Base-by-base conservation (phyloP, 176 grass and related monocot genomes). In the Chloris gayana region DNA sequence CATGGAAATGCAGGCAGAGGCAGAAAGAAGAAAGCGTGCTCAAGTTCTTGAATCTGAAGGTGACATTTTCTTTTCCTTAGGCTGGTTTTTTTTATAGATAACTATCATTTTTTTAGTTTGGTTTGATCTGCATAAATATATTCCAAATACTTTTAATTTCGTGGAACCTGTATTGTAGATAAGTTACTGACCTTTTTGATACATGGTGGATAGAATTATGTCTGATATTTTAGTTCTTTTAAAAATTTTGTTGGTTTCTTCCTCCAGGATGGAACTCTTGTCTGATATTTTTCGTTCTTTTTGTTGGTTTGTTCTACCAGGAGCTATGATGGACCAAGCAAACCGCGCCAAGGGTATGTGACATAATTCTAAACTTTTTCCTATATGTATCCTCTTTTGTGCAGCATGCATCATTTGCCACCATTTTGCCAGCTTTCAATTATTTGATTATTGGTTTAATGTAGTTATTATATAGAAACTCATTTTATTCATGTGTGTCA, bases 1-100 rank as follows among this genome's bases (percentile, higher is more conserved):
- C 83, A 98, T 98, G 96, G 96, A 98, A 72, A 98, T 98, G 96
- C 96, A 98, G 72, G 96, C 90, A 17, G 96, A 98, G 85, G 96
- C 96, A 73, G 96, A 98, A 80, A 95, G 96, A 85, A 98, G 65
- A 82, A 98, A 95, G 7, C 90, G 96, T 53, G 94, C 94, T 34
- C 96, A 98, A 81, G 82, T 98, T 82, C 96, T 98, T 21, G 92
- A 95, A 33, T 98, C 96, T 38, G 96, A 98, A 95, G 96, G 96
- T 98, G 56, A 64, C 32, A 26, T 33, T 77, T 67, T 74, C 45
- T 5, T 29, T 29, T 74, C 80, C 29, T 73, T 54, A 51, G 31
- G n/a, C 54, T 53, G 31, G 14, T n/a, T 1, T 45, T 33, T 12
- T 34, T 34, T 64, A 29, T 41, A 19, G 39, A n/a, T n/a, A 54